Evolutionary conservation across 805 yeast genomes (phyloP), one percentile per base, ranked within the genome.

Genomic region (Pichia eremophila): DNA sequence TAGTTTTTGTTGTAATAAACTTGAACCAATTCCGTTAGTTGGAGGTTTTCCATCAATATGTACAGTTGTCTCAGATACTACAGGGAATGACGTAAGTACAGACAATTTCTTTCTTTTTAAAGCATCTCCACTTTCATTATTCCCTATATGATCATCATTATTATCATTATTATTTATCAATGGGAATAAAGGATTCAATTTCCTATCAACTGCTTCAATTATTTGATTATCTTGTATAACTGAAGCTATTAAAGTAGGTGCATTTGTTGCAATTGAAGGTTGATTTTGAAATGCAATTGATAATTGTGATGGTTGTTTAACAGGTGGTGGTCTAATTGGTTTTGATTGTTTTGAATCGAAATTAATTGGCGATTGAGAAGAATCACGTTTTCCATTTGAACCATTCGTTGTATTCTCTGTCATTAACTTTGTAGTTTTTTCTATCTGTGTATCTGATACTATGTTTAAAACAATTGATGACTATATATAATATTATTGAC

Each of bases 281-380:
- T 39, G 46, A 28, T 47, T 47, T 40, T 47, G 50, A 25, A 47
- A 40, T 15, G 50, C 50, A n/a, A 47, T 18, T 17, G 50, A 47
- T n/a, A 47, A 34, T 19, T 47, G 44, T 9, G 50, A 47, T 27
- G 35, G 42, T 27, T 27, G 46, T 11, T 39, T 42, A 5, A 19
- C 19, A 6, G 44, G 15, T 12, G 35, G 44, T 17, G 29, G n/a
- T 35, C 18, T 38, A 8, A 35, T 42, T 11, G 18, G 36, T 34
- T 34, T 34, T 8, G 17, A 12, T 14, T 34, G 36, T 34, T 7
- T 14, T 7, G n/a, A 15, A 15, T 34, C 36, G 14, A 34, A 34
- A 34, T 29, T 29, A 29, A 29, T 29, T 12, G 32, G 32, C 3
- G 32, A 29, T 29, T 10, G 32, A 11, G 32, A 29, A 22, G 25